Evolutionary conservation across 2,329 filamentous ascomycete genomes (phyloP), one percentile per base, ranked within the genome.

Genomic region (Talaromyces sp.): DNA sequence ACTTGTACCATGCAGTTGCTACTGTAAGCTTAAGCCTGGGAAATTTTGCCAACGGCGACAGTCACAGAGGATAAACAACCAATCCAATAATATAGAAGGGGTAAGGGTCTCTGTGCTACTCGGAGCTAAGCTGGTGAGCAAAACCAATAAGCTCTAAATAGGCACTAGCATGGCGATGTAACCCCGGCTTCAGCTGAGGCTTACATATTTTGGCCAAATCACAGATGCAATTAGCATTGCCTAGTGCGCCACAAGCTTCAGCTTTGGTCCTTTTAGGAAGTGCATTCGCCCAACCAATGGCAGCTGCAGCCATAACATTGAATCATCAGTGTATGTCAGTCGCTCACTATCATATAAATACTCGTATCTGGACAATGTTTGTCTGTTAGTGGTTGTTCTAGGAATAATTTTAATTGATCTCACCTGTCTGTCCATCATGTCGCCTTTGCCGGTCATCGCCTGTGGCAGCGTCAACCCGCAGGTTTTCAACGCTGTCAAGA

Each of bases 11-110:
- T 38, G 64, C 63, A 21, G 69, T 70, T 26, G 66, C 55, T 8
- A 69, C 70, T 0, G 72, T 67, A 35, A 72, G 62, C 50, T 67
- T 72, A 9, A 72, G 73, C 10, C 72, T 72, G 1, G 72, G 73
- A 51, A 71, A 73, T 27, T 58, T 64, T 29, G 67, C 66, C 17
- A 75, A 63, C 2, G 70, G 70, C 50, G 72, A 68, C 38, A 73
- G 65, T 53, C 66, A 71, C 10, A 74, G 64, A 2, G 69, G 68
- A 54, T 70, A 70, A 19, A 69, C 58, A 6, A 55, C 61, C 17
- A 63, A 41, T 29, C 21, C 51, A n/a, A 56, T 52, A 29, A 52
- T 19, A 56, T 59, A 62, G 11, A 58, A 13, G 17, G n/a, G 5
- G 17, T 35, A 38, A n/a, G n/a, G 29, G 29, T 31, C 29, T 10